A percentile compares a stretch with the other conserved stretches of the same genome.
Conservation (phyloP, 371 early-diverging fungal species). For the Lichtheimia ornata region DNA sequence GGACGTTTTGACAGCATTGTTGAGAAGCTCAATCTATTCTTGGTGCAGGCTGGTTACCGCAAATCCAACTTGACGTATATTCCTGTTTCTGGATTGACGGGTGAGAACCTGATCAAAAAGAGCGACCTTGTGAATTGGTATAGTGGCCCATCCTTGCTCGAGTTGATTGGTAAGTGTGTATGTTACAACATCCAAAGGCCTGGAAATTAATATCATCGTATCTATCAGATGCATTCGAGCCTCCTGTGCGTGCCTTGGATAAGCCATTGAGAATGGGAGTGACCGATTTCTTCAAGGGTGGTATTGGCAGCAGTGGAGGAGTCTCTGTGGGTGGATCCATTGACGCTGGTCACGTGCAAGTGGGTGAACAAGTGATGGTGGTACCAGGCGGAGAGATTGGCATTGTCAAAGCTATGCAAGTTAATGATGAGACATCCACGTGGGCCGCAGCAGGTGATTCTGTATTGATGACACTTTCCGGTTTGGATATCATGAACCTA, state of each 20-base stretch:
- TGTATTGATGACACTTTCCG: constrained; percentile 75
- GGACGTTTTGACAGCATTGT: constrained; percentile 75
- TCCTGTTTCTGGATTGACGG: constrained; percentile 89
- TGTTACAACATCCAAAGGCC: not conserved
- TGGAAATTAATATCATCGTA: not conserved
- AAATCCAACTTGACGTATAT: constrained; percentile 72
- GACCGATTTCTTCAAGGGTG: constrained; percentile 86
- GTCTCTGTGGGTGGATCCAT: constrained; percentile 86
- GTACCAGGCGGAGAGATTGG: constrained; percentile 84
- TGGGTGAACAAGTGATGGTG: constrained; percentile 81
- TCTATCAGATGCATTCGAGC: constrained; percentile 64
- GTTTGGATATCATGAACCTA: constrained; percentile 79
- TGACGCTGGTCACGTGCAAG: constrained; percentile 82
- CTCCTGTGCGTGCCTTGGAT: constrained; percentile 75
- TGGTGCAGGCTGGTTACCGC: constrained; percentile 76
- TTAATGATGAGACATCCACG: constrained; percentile 66
- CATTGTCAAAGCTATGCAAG: constrained; percentile 78
- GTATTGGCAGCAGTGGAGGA: constrained; percentile 62
- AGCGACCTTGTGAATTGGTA: constrained; percentile 69
- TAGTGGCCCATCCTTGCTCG: constrained; percentile 61
- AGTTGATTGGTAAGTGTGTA: constrained; percentile 54
- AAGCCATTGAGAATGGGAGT: constrained; percentile 84
- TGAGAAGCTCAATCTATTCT: constrained; percentile 64
- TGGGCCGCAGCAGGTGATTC: constrained; percentile 96
- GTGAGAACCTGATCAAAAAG: constrained; percentile 74